A percentile compares a stretch with the other conserved stretches of the same genome.
These are phyloP conservation scores for Prunus davidiana DNA, from an alignment of 306 rosid species.

Conservation along the genomic window DNA sequence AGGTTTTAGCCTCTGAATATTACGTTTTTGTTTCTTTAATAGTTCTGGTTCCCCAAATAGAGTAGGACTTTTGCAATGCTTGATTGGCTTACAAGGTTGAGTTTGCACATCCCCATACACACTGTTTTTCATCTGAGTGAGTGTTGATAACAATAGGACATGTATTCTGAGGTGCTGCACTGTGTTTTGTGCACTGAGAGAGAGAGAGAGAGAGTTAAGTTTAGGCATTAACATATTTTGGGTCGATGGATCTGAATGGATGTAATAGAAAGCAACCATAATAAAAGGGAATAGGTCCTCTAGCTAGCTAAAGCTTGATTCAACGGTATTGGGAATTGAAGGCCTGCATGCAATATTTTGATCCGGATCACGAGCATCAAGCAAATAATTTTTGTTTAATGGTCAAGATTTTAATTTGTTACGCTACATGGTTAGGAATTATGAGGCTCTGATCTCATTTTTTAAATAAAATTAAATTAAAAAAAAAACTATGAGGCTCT, in stretches of 20 bases:
- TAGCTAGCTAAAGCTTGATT: conserved; percentile 9
- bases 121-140: conserved; percentile 18
- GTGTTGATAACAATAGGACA: conserved; percentile 14
- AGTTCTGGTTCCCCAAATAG: neutral
- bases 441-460: neutral
- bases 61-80: conserved; percentile 16
- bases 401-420: neutral
- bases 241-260: neutral
- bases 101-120: conserved; percentile 17
- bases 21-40: neutral
- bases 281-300: conserved; percentile 2
- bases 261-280: conserved; percentile 26
- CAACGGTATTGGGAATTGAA: conserved; percentile 32
- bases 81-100: conserved; percentile 32
- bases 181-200: too few relatives aligned
- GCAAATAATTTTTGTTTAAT: neutral
- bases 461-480: too few relatives aligned
- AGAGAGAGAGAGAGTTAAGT: too few relatives aligned
- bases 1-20: conserved; percentile 13
- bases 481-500: too few relatives aligned
- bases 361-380: conserved; percentile 20
- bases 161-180: conserved; percentile 1
- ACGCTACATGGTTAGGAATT: neutral
- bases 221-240: too few relatives aligned
- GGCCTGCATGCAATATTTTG: conserved; percentile 23